Percentiles rank a stretch among this genome's conserved stretches.
Conservation (phyloP, 768 basidiomycete genomes). For the Thelephora ganbajun region DNA sequence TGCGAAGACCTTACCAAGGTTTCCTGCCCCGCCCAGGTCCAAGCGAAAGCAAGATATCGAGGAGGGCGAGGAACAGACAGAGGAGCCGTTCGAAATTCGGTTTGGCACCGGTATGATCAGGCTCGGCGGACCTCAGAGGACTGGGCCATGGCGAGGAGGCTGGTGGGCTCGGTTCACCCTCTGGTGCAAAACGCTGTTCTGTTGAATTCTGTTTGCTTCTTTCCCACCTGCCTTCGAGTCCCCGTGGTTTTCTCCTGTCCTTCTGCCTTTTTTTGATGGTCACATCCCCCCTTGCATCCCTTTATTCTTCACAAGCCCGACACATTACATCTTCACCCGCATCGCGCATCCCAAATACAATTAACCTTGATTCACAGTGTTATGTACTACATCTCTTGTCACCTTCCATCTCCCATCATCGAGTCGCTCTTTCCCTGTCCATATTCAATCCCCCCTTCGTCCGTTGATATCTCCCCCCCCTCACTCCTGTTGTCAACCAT, state of each 20-base stretch:
- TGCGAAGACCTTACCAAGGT: slow-evolving; percentile 56
- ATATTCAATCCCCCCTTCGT: too few relatives aligned
- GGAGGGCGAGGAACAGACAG: slow-evolving; percentile 46
- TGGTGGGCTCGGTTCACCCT: slow-evolving; percentile 69
- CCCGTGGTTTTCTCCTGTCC: too few relatives aligned
- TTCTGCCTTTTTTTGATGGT: too few relatives aligned
- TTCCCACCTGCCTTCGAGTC: too few relatives aligned
- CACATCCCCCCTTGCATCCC: not conserved
- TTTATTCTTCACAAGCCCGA: too few relatives aligned
- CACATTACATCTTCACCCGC: slow-evolving; percentile 5
- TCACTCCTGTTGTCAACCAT: not conserved
- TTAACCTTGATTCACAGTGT: too few relatives aligned
- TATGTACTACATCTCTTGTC: too few relatives aligned
- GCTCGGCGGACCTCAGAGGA: slow-evolving; percentile 47
- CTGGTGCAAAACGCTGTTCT: slow-evolving; percentile 74
- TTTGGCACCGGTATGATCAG: slow-evolving; percentile 82
- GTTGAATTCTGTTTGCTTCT: slow-evolving; percentile 23
- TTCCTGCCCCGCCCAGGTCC: slow-evolving; percentile 26
- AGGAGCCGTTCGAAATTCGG: slow-evolving; percentile 41
- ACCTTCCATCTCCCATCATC: too few relatives aligned
- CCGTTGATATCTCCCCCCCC: slow-evolving; percentile 5
- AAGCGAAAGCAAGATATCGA: slow-evolving; percentile 45
- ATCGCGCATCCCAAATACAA: too few relatives aligned
- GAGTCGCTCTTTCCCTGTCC: too few relatives aligned
- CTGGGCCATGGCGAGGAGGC: slow-evolving; percentile 55